Base-by-base conservation (phyloP, 768 basidiomycete genomes). In the Tricholoma bakamatsutake region DNA sequence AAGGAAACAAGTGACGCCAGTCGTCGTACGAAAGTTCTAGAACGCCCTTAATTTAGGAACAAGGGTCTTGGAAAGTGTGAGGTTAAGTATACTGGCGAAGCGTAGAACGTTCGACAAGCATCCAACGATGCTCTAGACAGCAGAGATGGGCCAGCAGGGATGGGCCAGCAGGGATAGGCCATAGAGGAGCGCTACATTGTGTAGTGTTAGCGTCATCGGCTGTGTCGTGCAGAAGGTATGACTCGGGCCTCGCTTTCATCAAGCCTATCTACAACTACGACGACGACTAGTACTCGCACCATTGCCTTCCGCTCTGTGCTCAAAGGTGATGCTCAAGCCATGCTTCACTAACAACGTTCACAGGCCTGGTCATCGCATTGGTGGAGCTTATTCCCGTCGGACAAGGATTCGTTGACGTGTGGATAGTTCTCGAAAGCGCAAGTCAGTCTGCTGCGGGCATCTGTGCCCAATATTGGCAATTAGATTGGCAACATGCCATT, bases 401-500 rank as follows among this genome's bases (percentile, higher is more conserved):
- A 64, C 73, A 87, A 11, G 74, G 72, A 1, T 74, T 93, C 7
- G 75, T 89, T 37, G 83, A 90, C 52, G 82, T 88, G 8, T 92
- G 90, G 88, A 80, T 87, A 50, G 80, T 84, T 0, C 73, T 96
- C 13, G 24, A n/a, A n/a, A 89, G 87, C 61, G 85, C 83, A 60
- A 83, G 74, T 67, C 73, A 66, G 66, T 81, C 89, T 28, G 77
- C 88, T 24, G 74, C 80, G 10, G 82, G 81, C 2, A 84, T 96
- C 57, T 88, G 87, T 59, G 73, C 78, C 5, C 90, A 94, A 61
- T 95, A 83, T 67, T 98, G 94, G 93, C 77, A 84, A 52, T 76
- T 73, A 1, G 92, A 94, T 64, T 89, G 84, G 82, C 73, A 82
- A 37, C 75, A 78, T 27, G 88, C 89, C 34, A 80, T 95, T 50